phyloP scores from a whole-genome alignment of 1,139 yeast species.

The Sugiyamaella neomexicana region DNA sequence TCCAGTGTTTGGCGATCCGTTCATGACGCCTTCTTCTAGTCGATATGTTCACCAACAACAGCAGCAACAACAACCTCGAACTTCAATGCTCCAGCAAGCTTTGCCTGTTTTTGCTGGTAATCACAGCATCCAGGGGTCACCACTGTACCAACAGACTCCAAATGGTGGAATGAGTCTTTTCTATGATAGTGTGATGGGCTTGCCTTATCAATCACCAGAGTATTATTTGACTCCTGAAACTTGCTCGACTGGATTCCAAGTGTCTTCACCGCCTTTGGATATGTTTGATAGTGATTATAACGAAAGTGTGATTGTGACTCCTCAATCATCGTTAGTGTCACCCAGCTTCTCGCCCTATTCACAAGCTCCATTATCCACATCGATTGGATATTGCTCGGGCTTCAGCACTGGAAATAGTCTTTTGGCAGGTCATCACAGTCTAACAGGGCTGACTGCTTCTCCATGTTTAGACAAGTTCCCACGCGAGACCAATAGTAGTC shows the following conservation, averaged over 20 bases:
- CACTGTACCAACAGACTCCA: background rate
- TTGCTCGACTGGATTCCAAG: constrained; percentile 8
- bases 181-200: background rate
- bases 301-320: constrained; percentile 16
- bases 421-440: background rate
- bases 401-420: background rate
- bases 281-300: constrained; percentile 20
- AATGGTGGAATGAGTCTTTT: background rate
- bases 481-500: background rate
- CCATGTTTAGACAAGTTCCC: constrained; percentile 12
- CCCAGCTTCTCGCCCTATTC: constrained; percentile 18
- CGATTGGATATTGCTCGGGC: background rate
- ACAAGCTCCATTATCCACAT: background rate
- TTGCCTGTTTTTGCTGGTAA: constrained; percentile 1
- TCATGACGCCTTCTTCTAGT: constrained; percentile 4
- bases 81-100: background rate
- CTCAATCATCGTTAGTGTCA: constrained; percentile 16
- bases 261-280: constrained; percentile 16
- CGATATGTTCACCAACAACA: constrained; percentile 2
- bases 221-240: constrained; percentile 12
- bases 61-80: constrained; percentile 3
- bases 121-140: background rate
- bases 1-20: constrained; percentile 7
- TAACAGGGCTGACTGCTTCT: constrained; percentile 4
- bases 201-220: constrained; percentile 5